Base-by-base conservation (phyloP, 2,329 filamentous ascomycete genomes). In the Exophiala sp. region DNA sequence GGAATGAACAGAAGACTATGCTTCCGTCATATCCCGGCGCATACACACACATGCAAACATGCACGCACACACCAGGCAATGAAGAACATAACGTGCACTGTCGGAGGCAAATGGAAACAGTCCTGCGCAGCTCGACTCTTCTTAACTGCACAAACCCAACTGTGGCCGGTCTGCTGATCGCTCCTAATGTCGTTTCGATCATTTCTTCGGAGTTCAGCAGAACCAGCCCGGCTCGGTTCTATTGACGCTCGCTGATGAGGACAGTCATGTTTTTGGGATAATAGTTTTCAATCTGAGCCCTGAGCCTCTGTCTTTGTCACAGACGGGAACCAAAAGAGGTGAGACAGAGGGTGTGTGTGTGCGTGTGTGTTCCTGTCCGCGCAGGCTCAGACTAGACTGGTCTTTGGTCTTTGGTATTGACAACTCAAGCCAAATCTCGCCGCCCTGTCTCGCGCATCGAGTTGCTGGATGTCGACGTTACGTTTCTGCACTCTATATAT, bases 251-350 rank as follows among this genome's bases (percentile, higher is more conserved):
- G 48, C 48, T 50, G 16, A 43, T 50, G 48, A 52, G 50, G 40
- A 27, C 23, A 27, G 6, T 13, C 18, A 30, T 42, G 41, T 23
- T 39, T 38, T 37, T 42, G 19, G 5, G 24, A 10, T 5, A 48
- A 44, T 53, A 53, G 52, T 58, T 58, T 58, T 58, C 55, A 58
- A 58, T 53, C 55, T 39, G 55, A 58, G 55, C 55, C 49, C 24
- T 27, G n/a, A n/a, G n/a, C n/a, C n/a, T n/a, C n/a, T n/a, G n/a
- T 46, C 50, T 16, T 35, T 44, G 14, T 23, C 35, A 50, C 46
- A 51, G 44, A 37, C 30, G 43, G n/a, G n/a, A n/a, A n/a, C n/a
- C n/a, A n/a, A n/a, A n/a, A n/a, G n/a, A n/a, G n/a, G 24, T 27
- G 24, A 27, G 10, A 27, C 24, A 10, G 24, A 10, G 5, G 24